These are phyloP conservation scores for Yamadazyma atlantica DNA, from an alignment of 1,139 yeast species.

Conservation along the genomic window DNA sequence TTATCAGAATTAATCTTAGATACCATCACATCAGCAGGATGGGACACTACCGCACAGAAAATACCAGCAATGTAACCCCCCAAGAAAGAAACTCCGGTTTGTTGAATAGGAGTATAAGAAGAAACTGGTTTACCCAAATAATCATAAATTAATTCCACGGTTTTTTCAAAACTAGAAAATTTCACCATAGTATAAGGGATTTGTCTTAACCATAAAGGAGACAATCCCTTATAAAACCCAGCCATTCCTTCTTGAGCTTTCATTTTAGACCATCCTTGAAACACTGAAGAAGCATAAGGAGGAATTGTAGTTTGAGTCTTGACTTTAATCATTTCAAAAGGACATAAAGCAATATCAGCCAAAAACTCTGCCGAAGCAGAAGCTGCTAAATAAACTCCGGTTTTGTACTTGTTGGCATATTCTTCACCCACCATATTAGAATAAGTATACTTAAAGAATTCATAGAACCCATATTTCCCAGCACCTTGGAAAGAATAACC, in stretches of 20 bases:
- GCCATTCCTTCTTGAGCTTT: constrained; percentile 65
- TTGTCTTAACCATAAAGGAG: constrained; percentile 92
- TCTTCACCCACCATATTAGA: constrained; percentile 67
- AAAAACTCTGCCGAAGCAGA: constrained; percentile 91
- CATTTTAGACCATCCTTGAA: constrained; percentile 69
- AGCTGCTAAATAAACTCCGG: constrained; percentile 75
- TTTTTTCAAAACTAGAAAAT: constrained; percentile 89
- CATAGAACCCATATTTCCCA: constrained; percentile 94
- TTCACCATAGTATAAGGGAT: constrained; percentile 97
- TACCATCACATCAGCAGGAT: constrained; percentile 97
- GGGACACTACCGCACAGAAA: constrained; percentile 90
- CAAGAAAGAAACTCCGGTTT: constrained; percentile 88
- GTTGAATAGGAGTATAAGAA: constrained; percentile 51
- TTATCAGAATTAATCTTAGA: constrained; percentile 84
- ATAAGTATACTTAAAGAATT: constrained; percentile 79
- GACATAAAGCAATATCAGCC: constrained; percentile 87
- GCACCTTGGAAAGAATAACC: constrained; percentile 96
- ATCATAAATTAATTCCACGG: constrained; percentile 70
- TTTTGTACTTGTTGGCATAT: constrained; percentile 60
- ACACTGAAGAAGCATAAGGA: constrained; percentile 63
- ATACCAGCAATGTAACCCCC: constrained; percentile 98
- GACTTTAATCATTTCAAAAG: constrained; percentile 91
- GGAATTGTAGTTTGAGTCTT: constrained; percentile 91
- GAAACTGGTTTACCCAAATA: constrained; percentile 45
- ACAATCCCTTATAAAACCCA: constrained; percentile 82